Percentiles rank a stretch among this genome's conserved stretches.
These are phyloP conservation scores for Alternaria rosae DNA, from an alignment of 2,329 filamentous ascomycete species.

Conservation along the genomic window DNA sequence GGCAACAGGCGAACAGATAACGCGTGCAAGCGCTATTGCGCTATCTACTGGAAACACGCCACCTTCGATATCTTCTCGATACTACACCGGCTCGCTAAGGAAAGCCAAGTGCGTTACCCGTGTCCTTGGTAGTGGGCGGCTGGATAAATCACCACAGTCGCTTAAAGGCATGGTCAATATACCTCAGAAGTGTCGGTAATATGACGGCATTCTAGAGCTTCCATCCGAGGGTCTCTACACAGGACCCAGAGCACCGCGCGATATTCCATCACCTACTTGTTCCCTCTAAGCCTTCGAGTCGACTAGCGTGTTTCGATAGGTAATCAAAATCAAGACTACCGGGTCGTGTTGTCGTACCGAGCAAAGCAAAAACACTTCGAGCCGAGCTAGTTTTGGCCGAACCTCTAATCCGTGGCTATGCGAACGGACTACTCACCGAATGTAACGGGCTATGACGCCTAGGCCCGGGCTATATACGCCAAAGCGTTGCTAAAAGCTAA, in stretches of 20 bases:
- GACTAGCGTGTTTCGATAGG: constrained; percentile 2
- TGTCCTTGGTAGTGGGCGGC: constrained; percentile 24
- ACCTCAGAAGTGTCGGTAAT: constrained; percentile 13
- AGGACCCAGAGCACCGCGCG: neutral
- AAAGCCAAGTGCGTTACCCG: constrained; percentile 9
- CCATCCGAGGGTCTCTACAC: constrained; percentile 1
- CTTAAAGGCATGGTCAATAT: constrained; percentile 15
- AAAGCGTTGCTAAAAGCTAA: constrained; percentile 10
- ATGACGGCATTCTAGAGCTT: constrained; percentile 3
- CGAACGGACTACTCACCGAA: constrained; percentile 22
- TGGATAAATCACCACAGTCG: constrained; percentile 27
- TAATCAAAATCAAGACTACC: constrained; percentile 4
- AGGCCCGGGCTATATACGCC: constrained; percentile 11
- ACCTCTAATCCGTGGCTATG: constrained; percentile 8
- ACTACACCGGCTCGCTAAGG: constrained; percentile 16
- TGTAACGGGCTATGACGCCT: constrained; percentile 21
- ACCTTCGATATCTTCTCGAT: constrained; percentile 17
- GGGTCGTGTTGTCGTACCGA: constrained; percentile 4
- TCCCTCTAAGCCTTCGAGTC: neutral
- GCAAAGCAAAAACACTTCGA: constrained; percentile 10
- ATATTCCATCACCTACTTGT: constrained; percentile 6
- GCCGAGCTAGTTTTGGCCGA: constrained; percentile 18
- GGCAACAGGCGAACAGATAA: constrained; percentile 8
- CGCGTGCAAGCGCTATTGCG: constrained; percentile 4
- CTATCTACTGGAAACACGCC: constrained; percentile 10